Evolutionary conservation across 2,329 filamentous ascomycete species (phyloP).

Genomic region (Capronia epimyces): DNA sequence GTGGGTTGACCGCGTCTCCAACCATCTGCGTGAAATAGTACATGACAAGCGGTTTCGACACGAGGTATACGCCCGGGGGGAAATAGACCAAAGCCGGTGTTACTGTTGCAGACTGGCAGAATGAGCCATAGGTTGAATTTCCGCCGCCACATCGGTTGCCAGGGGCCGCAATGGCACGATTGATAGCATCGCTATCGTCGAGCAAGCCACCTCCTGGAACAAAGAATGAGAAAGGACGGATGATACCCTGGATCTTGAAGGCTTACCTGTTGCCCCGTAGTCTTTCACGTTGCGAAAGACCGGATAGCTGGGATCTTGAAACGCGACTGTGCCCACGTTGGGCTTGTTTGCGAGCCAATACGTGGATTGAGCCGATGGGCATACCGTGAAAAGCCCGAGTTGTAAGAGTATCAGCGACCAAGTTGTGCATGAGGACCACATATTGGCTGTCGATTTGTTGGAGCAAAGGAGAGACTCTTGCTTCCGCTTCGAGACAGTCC

Average conservation of each 20-base stretch:
- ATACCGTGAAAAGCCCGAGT: conserved; percentile 6
- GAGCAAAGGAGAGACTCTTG: not conserved
- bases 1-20: conserved; percentile 62
- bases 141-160: conserved; percentile 67
- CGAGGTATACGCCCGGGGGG: conserved; percentile 69
- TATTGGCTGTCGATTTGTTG: conserved; percentile 1
- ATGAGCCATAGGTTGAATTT: conserved; percentile 20
- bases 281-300: conserved; percentile 66
- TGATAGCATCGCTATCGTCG: conserved; percentile 78
- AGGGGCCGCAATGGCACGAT: conserved; percentile 60
- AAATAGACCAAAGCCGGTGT: conserved; percentile 78
- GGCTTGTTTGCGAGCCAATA: conserved; percentile 36
- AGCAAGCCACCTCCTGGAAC: conserved; percentile 51
- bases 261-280: conserved; percentile 54
- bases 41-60: conserved; percentile 62
- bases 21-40: conserved; percentile 61
- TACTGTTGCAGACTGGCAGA: conserved; percentile 68
- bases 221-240: not conserved
- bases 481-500: not conserved
- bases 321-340: conserved; percentile 33
- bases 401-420: conserved; percentile 9
- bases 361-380: conserved; percentile 18
- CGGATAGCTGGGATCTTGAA: conserved; percentile 38
- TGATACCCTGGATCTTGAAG: not conserved
- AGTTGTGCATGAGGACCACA: conserved; percentile 6